Percentiles rank a stretch among this genome's conserved stretches.
Conservation (phyloP, 768 basidiomycete genomes). For the Kwoniella heveanensis region DNA sequence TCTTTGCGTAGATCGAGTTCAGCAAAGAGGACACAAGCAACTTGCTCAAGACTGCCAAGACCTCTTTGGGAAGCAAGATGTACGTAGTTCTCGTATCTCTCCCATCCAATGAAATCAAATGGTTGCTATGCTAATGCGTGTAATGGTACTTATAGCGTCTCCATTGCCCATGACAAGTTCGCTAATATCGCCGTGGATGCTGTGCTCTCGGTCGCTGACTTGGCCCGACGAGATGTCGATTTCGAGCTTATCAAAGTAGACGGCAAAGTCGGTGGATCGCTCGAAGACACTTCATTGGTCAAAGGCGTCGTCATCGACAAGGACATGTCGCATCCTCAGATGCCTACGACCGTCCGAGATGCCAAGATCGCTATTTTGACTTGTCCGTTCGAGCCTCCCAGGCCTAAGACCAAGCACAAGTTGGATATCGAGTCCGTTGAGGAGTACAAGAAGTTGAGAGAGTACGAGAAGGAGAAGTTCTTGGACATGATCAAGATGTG, state of each 20-base stretch:
- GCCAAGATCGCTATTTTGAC: slow-evolving; percentile 95
- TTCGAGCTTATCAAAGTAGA: slow-evolving; percentile 99
- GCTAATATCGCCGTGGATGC: slow-evolving; percentile 98
- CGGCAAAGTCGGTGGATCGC: slow-evolving; percentile 95
- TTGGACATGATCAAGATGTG: slow-evolving; percentile 84
- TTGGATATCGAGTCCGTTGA: slow-evolving; percentile 95
- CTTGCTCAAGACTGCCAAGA: slow-evolving; percentile 91
- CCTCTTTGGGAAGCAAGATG: slow-evolving; percentile 98
- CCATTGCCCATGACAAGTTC: slow-evolving; percentile 92
- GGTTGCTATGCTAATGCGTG: too few relatives aligned
- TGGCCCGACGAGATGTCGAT: slow-evolving; percentile 89
- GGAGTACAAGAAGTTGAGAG: slow-evolving; percentile 90
- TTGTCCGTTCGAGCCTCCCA: slow-evolving; percentile 97
- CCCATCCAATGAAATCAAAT: too few relatives aligned
- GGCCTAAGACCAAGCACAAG: slow-evolving; percentile 99
- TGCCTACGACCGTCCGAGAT: slow-evolving; percentile 85
- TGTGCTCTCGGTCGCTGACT: slow-evolving; percentile 89
- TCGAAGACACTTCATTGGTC: slow-evolving; percentile 92
- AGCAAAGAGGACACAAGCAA: slow-evolving; percentile 79
- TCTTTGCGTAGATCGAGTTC: slow-evolving; percentile 67
- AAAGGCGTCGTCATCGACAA: slow-evolving; percentile 98
- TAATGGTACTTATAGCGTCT: slow-evolving; percentile 69
- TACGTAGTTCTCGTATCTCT: slow-evolving; percentile 61
- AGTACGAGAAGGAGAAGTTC: slow-evolving; percentile 96
- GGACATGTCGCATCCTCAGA: slow-evolving; percentile 99